Base-by-base conservation (phyloP, 352 stramenopile genomes). In the Blastocystis sp. region DNA sequence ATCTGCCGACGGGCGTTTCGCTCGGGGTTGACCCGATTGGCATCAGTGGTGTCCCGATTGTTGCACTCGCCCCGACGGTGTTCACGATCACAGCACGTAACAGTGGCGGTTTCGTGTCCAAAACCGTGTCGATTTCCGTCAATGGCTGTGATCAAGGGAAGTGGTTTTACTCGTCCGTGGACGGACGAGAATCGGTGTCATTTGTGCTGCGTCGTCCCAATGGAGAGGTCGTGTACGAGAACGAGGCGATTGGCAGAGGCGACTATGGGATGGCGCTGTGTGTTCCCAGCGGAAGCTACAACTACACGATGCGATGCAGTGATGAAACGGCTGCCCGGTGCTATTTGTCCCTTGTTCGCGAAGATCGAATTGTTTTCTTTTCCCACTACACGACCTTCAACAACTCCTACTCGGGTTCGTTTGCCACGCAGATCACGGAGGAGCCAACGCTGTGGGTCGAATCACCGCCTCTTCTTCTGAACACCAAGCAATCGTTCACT, bases 31-130 rank as follows among this genome's bases (percentile, higher is more conserved):
- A 2, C 40, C 4, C 11, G 14, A 41, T 71, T 21, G 1, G 4
- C 43, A 52, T 21, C 34, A 11, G 4, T 1, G 11, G 64, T 21
- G 45, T 11, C 43, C 64, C 64, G 40, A 40, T 38, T 48, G 11
- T 7, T 48, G 40, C 64, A 11, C 40, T 66, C 5, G 9, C 61
- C 28, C 61, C n/a, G 10, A 77, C 67, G 23, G 48, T 34, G 34
- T 77, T 66, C 23, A 80, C 70, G 21, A 10, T 80, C 1, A 80
- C 48, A 11, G 70, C 52, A 21, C 53, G 17, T 17, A 80, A 80
- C 41, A 53, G 53, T 61, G 70, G 70, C 23, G 70, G 70, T 53
- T 80, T 21, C 41, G 41, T 80, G 4, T 41, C 70, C 4, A 66
- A 19, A 11, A 80, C 70, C 2, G 4, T 80, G 21, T 38, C 41